Base-by-base conservation (phyloP, 2,329 filamentous ascomycete species). In the Aspergillus sp. region DNA sequence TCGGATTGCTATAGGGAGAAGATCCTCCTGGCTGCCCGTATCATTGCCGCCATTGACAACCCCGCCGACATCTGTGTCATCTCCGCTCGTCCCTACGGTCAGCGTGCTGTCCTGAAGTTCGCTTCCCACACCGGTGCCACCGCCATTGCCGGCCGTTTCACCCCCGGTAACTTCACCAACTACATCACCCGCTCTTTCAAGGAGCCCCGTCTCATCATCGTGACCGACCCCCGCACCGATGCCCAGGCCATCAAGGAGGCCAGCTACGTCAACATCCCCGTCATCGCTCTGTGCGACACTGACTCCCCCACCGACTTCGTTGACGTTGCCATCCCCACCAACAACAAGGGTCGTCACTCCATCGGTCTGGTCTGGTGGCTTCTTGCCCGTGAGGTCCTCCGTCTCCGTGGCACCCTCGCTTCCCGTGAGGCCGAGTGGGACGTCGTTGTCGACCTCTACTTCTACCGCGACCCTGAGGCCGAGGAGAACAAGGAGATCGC, bases 101-200 rank as follows among this genome's bases (percentile, higher is more conserved):
- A 99, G 86, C 93, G 94, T 82, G 93, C 94, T 71, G 95, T 99
- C 75, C 89, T 99, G 78, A 99, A 99, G 88, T 99, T 99, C 83
- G 94, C 94, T 72, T 83, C 91, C 64, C 94, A 99, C 88, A 99
- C 94, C 66, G 94, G 94, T 77, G 92, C 95, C 73, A 89, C 91
- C 73, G 89, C 94, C 78, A 99, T 99, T 74, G 95, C 94, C 73
- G 94, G 94, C 83, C 94, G 94, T 78, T 99, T 99, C 89, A 99
- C 94, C 76, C 94, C 94, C 77, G 94, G 94, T 89, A 96, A 93
- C 81, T 99, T 99, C 88, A 99, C 94, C 86, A 99, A 99, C 88
- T 99, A 99, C 89, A 99, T 99, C 88, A 99, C 95, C 80, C 93
- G 94, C 75, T 97, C 94, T 64, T 99, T 99, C 91, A 97, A 97